These are phyloP conservation scores for Podospora anserina DNA, from an alignment of 495 filamentous ascomycete species.

Conservation along the genomic window DNA sequence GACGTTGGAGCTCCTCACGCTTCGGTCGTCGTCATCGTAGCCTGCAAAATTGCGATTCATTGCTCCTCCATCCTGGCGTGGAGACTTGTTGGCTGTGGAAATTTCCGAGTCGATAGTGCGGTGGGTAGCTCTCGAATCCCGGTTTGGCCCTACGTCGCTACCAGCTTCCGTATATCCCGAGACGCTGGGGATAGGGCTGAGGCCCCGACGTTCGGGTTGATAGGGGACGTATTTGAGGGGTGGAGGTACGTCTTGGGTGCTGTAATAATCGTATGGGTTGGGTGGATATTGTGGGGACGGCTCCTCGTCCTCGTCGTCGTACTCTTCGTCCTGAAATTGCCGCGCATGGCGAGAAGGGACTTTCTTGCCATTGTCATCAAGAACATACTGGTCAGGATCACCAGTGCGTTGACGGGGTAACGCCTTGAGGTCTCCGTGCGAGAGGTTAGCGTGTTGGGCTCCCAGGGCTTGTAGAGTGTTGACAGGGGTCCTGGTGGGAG, in stretches of 20 bases:
- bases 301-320: conserved; percentile 45
- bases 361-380: conserved; percentile 46
- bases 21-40: conserved; percentile 36
- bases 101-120: conserved; percentile 43
- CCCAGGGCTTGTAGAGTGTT: conserved; percentile 40
- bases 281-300: conserved; percentile 40
- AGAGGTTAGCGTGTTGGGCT: conserved; percentile 50
- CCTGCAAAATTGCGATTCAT: conserved; percentile 40
- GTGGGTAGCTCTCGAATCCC: conserved; percentile 48
- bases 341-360: conserved; percentile 29
- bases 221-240: conserved; percentile 57
- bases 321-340: conserved; percentile 36
- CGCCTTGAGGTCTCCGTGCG: conserved; percentile 48
- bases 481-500: conserved; percentile 40
- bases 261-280: conserved; percentile 48
- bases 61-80: conserved; percentile 31
- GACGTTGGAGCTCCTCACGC: conserved; percentile 41
- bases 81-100: conserved; percentile 34
- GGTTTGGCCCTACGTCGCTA: conserved; percentile 45
- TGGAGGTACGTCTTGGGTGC: conserved; percentile 52
- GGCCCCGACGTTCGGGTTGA: conserved; percentile 55
- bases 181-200: conserved; percentile 87
- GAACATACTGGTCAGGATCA: conserved; percentile 41
- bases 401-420: conserved; percentile 40
- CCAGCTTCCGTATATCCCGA: conserved; percentile 64